These are phyloP conservation scores for Penicillium sp. DNA, from an alignment of 2,329 filamentous ascomycete genomes.

Conservation along the genomic window DNA sequence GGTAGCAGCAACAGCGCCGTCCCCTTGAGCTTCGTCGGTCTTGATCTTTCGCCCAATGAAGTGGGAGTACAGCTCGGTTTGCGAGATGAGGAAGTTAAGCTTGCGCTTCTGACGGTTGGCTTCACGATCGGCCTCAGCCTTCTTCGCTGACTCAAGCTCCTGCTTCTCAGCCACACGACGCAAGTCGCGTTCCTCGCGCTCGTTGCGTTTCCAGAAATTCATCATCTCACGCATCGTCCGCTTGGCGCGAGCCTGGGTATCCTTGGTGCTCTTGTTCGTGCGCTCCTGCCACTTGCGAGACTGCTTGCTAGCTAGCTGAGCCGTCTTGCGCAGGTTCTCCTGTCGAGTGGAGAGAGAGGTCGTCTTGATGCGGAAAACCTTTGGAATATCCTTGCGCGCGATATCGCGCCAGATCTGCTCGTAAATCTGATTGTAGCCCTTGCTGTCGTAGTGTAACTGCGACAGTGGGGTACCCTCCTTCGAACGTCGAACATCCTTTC, in stretches of 20 bases:
- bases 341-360: slow-evolving; percentile 81
- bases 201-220: slow-evolving; percentile 98
- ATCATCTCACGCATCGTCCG: slow-evolving; percentile 99
- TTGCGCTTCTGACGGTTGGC: slow-evolving; percentile 96
- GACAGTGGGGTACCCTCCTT: slow-evolving; percentile 48
- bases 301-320: slow-evolving; percentile 93
- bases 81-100: slow-evolving; percentile 98
- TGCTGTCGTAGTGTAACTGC: slow-evolving; percentile 71
- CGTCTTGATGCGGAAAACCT: slow-evolving; percentile 82
- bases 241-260: slow-evolving; percentile 93
- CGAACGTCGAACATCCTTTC: slow-evolving; percentile 41
- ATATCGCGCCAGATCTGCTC: slow-evolving; percentile 97
- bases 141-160: slow-evolving; percentile 93
- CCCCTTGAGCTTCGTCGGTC: slow-evolving; percentile 91
- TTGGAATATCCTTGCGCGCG: slow-evolving; percentile 86
- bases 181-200: slow-evolving; percentile 91
- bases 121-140: slow-evolving; percentile 95
- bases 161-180: slow-evolving; percentile 92
- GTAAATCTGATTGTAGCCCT: slow-evolving; percentile 94
- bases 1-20: slow-evolving; percentile 63
- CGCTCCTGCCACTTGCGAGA: slow-evolving; percentile 94
- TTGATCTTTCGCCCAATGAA: slow-evolving; percentile 99
- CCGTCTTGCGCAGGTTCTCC: slow-evolving; percentile 97
- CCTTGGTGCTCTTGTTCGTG: slow-evolving; percentile 98
- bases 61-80: slow-evolving; percentile 97